A percentile compares a stretch with the other conserved stretches of the same genome.
phyloP scores from a whole-genome alignment of 495 filamentous ascomycete genomes.

The Massariosphaeria phaeospora region DNA sequence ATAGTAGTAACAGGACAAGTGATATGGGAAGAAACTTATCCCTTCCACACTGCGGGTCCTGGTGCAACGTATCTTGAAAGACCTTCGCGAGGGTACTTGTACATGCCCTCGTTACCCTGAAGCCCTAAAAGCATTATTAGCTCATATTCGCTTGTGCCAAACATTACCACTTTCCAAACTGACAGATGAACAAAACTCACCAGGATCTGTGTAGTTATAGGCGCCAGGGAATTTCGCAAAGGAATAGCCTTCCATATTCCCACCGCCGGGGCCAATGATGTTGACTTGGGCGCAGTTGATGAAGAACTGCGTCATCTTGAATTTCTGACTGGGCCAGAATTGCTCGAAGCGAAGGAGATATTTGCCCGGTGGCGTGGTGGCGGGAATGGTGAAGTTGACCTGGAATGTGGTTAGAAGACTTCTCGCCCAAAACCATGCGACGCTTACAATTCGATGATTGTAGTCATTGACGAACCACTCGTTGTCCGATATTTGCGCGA shows the following conservation, averaged over 20 bases:
- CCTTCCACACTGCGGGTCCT: no score
- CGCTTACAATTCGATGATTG: not conserved
- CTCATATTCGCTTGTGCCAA: no score
- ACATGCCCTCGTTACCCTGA: no score
- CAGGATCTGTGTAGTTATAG: not conserved
- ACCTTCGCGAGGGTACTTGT: no score
- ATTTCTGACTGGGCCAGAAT: not conserved
- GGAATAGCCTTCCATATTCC: not conserved
- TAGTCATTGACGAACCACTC: slow-evolving; percentile 2
- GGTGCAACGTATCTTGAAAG: no score
- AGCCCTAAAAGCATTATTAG: no score
- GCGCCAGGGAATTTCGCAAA: slow-evolving; percentile 1
- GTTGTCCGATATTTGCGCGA: not conserved
- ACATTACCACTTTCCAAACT: not conserved
- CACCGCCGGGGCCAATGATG: not conserved
- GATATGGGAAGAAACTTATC: no score
- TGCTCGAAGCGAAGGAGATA: slow-evolving; percentile 1
- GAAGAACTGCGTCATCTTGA: not conserved
- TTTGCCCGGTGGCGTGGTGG: not conserved
- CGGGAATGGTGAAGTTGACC: not conserved
- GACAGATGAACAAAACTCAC: not conserved
- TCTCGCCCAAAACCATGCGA: not conserved
- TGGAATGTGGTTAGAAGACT: not conserved
- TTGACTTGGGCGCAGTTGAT: slow-evolving; percentile 1
- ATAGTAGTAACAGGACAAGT: no score